Evolutionary conservation across 768 basidiomycete genomes (phyloP), one percentile per base, ranked within the genome.

Genomic region (Pulveroboletus sp.): DNA sequence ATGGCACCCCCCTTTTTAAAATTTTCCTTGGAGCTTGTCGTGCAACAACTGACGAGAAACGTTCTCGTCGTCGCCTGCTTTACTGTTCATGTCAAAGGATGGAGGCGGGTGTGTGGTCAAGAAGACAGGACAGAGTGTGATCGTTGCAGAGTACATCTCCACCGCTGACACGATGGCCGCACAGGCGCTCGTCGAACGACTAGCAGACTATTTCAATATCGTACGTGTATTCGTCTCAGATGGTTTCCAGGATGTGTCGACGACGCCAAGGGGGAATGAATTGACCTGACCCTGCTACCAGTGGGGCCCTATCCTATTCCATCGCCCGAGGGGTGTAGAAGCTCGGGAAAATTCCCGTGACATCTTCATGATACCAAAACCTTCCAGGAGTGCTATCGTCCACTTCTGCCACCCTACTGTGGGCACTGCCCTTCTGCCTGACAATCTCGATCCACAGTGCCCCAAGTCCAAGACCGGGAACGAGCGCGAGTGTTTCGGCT

Each of bases 401-500:
- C 27, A 51, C 59, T 38, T 46, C 47, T 1, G 32, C 56, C 7
- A 43, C 46, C 2, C 47, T 56, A 4, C 17, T n/a, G n/a, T 33
- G 17, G 1, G 42, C 43, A 10, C 63, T 49, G 10, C 9, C 31
- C 42, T 57, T 62, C 48, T 65, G 62, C 28, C 79, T 74, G 27
- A 68, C 79, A 11, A 88, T 71, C 67, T 90, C 85, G 18, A 88
- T 78, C 79, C 81, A 89, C 40, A 81, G 78, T 17, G 78, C 85
- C 4, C 75, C 76, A 12, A 89, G 55, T 0, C 82, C 83, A 71
- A 88, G 76, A 5, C 84, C 82, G 6, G 73, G 67, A 5, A 55
- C 63, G 0, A 62, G 58, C 3, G 62, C 57, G 33, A 86, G 57
- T 33, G 67, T 65, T 1, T 75, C 69, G 8, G 77, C 61, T 0